These are phyloP conservation scores for Pleurotus platypus DNA, from an alignment of 768 basidiomycete species.

Conservation along the genomic window DNA sequence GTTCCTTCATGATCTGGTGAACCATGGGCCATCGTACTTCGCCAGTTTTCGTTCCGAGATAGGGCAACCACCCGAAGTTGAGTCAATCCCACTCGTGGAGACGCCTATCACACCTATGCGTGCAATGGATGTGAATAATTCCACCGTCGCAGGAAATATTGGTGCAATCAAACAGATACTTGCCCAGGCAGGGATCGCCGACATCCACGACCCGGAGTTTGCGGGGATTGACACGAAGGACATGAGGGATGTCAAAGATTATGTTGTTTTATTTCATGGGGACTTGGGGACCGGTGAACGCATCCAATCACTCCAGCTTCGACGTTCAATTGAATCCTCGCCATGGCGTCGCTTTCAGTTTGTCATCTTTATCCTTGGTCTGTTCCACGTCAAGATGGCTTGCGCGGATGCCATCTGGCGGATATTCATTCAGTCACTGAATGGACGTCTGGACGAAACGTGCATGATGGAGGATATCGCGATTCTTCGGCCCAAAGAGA, in stretches of 20 bases:
- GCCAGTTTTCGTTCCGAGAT: slow-evolving; percentile 5
- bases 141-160: slow-evolving; percentile 9
- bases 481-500: slow-evolving; percentile 21
- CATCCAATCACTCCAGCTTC: neutral
- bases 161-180: slow-evolving; percentile 7
- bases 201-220: neutral
- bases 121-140: slow-evolving; percentile 10
- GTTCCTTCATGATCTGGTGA: slow-evolving; percentile 11
- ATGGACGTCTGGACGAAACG: slow-evolving; percentile 11
- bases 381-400: slow-evolving; percentile 27
- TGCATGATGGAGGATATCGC: slow-evolving; percentile 10
- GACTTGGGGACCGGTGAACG: slow-evolving; percentile 15
- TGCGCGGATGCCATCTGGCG: slow-evolving; percentile 20
- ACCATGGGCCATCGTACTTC: slow-evolving; percentile 15
- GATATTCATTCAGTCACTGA: slow-evolving; percentile 16
- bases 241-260: neutral
- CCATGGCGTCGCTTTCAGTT: slow-evolving; percentile 14
- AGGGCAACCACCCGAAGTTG: slow-evolving; percentile 9
- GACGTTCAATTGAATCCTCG: neutral
- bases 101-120: slow-evolving; percentile 1
- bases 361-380: slow-evolving; percentile 18
- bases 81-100: slow-evolving; percentile 12
- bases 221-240: neutral
- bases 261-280: slow-evolving; percentile 13
- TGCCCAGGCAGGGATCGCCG: neutral